phyloP scores from a whole-genome alignment of 176 grass and related monocot species.

The Phoenix roebelenii region DNA sequence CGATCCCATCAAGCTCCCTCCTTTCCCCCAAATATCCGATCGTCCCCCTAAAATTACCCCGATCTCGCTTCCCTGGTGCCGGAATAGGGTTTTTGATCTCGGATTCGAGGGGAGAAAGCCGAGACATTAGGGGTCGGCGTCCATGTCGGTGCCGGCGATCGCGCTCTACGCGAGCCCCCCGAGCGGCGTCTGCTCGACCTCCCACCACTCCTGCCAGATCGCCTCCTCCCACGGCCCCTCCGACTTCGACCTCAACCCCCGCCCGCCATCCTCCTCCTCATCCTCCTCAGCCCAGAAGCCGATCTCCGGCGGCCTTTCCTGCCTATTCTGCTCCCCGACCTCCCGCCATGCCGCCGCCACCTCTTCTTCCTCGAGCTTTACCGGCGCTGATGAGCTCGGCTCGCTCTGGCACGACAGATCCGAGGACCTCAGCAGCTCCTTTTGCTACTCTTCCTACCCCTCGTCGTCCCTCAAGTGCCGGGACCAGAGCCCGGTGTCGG shows the following conservation, averaged over 20 bases:
- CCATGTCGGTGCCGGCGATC: constrained; percentile 65
- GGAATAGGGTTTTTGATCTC: neutral
- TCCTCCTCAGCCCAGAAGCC: constrained; percentile 30
- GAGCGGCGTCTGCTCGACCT: constrained; percentile 15
- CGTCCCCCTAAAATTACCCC: neutral
- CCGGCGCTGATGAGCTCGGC: constrained; percentile 23
- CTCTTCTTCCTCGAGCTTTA: neutral
- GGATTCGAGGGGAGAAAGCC: neutral
- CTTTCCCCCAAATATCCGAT: neutral
- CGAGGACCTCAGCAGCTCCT: constrained; percentile 26
- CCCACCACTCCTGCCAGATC: constrained; percentile 24
- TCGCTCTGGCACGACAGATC: constrained; percentile 60
- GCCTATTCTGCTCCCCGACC: constrained; percentile 62
- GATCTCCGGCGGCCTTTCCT: constrained; percentile 51
- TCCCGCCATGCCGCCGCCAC: constrained; percentile 22
- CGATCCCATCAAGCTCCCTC: neutral
- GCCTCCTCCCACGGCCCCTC: constrained; percentile 16
- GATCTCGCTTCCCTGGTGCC: too few relatives aligned
- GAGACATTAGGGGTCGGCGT: constrained; percentile 3
- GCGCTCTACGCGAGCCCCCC: constrained; percentile 48
- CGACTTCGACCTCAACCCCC: constrained; percentile 34
- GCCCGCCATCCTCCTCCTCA: constrained; percentile 13
- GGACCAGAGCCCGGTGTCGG: constrained; percentile 32
- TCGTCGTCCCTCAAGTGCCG: constrained; percentile 53
- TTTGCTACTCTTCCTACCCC: constrained; percentile 26